Conservation (phyloP, 2,329 filamentous ascomycete species). For the Apiospora arundinis region DNA sequence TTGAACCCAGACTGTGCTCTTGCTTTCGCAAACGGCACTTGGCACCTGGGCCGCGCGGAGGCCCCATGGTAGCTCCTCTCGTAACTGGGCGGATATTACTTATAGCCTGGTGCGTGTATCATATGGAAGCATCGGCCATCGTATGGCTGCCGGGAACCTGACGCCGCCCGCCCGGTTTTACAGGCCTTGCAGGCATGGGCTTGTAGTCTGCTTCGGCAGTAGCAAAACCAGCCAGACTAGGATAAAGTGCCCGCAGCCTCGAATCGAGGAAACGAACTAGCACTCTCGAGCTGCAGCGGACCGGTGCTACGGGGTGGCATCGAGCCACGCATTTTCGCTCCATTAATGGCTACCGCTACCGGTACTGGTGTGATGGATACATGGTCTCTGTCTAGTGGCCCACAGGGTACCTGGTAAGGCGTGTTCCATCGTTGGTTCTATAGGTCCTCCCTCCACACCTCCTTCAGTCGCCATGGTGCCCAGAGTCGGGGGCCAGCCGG, state of each 20-base stretch:
- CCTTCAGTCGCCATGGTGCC: not conserved
- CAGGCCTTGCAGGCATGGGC: not conserved
- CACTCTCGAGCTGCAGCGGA: slow-evolving; percentile 7
- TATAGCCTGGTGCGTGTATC: not conserved
- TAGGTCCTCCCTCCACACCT: not conserved
- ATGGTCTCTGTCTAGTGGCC: not conserved
- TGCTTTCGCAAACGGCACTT: not conserved
- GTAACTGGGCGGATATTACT: not conserved
- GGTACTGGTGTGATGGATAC: slow-evolving; percentile 10
- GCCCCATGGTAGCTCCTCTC: not conserved
- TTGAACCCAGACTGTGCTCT: slow-evolving; percentile 1
- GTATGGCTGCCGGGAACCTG: not conserved
- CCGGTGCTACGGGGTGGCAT: not conserved
- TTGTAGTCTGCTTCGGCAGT: slow-evolving; percentile 9
- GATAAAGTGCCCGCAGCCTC: slow-evolving; percentile 9
- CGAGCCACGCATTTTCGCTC: slow-evolving; percentile 5
- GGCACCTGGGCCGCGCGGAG: not conserved
- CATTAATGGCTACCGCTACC: not conserved
- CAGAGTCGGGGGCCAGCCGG: not conserved
- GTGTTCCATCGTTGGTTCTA: not conserved
- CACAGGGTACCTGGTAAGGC: slow-evolving; percentile 16
- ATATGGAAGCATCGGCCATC: not conserved
- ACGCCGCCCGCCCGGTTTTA: slow-evolving; percentile 4
- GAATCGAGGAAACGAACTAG: slow-evolving; percentile 15
- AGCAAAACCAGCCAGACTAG: not conserved